Evolutionary conservation across 2,329 filamentous ascomycete species (phyloP), one percentile per base, ranked within the genome.

Genomic region (Fusarium sp.): DNA sequence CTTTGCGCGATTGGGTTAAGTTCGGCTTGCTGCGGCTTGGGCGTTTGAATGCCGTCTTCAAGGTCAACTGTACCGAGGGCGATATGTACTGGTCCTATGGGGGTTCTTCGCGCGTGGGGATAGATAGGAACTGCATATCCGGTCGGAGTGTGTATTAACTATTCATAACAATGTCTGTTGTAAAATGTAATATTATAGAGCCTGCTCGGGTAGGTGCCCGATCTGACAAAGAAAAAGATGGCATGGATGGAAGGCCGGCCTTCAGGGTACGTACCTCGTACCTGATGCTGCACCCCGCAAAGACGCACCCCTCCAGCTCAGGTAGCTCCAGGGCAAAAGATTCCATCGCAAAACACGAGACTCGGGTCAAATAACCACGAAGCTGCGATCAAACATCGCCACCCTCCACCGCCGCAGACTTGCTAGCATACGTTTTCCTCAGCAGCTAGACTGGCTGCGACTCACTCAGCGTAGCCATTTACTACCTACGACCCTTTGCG

Each of bases 301-400:
- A 62, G 56, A 24, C 47, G 39, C 62, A 71, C 69, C 69, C 69
- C 69, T 72, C 69, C 65, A 72, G 69, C 69, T 71, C 15, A 46
- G 19, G 40, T 58, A 70, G 66, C 66, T 67, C 39, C 52, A 57
- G 46, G 39, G 38, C 36, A 51, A 69, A 57, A 62, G 56, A 47
- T 64, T 63, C 62, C 22, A 33, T 60, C 55, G 26, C 60, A 52
- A 54, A 70, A 67, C 66, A 67, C 45, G 46, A 67, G 40, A 55
- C 42, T 64, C 22, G 22, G 43, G 28, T 45, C 28, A 31, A 67
- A 42, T 43, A 44, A 36, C 49, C 22, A 33, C 57, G 47, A 52
- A 49, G 22, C n/a, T 31, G n/a, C 57, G 34, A 40, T 19, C 50
- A 21, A 24, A 33, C 50, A 36, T 42, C 46, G 34, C 6, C 46